Percentiles rank a stretch among this genome's conserved stretches.
These are phyloP conservation scores for Citrullus mucosospermus DNA, from an alignment of 306 rosid species.

Conservation along the genomic window DNA sequence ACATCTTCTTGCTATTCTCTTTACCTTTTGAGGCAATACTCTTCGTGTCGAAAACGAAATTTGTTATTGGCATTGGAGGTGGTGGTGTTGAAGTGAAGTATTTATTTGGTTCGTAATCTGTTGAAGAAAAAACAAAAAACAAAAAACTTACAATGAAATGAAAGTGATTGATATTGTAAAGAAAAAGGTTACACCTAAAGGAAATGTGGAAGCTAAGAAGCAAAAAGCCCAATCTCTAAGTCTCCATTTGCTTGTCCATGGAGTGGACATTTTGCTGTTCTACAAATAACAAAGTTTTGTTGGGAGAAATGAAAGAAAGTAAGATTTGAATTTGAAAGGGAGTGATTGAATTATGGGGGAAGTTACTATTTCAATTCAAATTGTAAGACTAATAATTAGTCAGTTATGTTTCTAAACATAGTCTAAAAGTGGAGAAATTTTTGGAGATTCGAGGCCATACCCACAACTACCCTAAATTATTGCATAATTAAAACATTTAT, in stretches of 20 bases:
- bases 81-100: slow-evolving; percentile 12
- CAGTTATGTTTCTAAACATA: slow-evolving; percentile 21
- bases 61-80: slow-evolving; percentile 13
- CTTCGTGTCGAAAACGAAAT: slow-evolving; percentile 15
- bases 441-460: not conserved
- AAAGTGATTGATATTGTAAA: not conserved
- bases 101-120: slow-evolving; percentile 14
- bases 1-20: not conserved
- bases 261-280: slow-evolving; percentile 11
- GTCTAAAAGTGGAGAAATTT: slow-evolving; percentile 21
- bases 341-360: slow-evolving; percentile 6
- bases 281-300: not conserved
- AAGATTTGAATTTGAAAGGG: slow-evolving; percentile 19
- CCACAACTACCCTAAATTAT: no score
- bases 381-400: slow-evolving; percentile 23
- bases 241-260: slow-evolving; percentile 22
- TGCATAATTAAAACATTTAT: no score
- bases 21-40: not conserved
- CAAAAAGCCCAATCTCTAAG: slow-evolving; percentile 33
- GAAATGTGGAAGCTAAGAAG: slow-evolving; percentile 27
- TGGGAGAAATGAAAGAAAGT: slow-evolving; percentile 7
- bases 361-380: not conserved
- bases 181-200: slow-evolving; percentile 13
- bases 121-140: not conserved
- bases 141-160: no score